These are phyloP conservation scores for Schrenkiella parvula DNA, from an alignment of 345 rosid genomes.

Conservation along the genomic window DNA sequence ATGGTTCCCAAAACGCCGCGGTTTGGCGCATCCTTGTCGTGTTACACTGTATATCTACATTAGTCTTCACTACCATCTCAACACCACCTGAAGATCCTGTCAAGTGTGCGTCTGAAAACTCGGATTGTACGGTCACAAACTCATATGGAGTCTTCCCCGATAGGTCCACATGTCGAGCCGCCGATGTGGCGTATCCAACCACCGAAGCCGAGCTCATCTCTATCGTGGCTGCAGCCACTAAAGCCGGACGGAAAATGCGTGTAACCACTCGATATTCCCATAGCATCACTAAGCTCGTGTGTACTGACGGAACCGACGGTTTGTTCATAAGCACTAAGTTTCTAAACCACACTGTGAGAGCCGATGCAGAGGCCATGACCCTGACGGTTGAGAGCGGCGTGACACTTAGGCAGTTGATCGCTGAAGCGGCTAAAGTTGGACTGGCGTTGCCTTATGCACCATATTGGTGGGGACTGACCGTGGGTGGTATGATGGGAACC, in stretches of 20 bases:
- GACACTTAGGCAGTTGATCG: constrained; percentile 57
- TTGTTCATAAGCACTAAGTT: constrained; percentile 65
- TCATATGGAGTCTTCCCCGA: constrained; percentile 73
- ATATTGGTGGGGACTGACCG: constrained; percentile 87
- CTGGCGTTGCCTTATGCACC: constrained; percentile 76
- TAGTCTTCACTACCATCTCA: constrained; percentile 28
- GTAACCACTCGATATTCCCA: constrained; percentile 67
- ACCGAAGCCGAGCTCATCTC: constrained; percentile 54
- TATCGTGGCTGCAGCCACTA: constrained; percentile 49
- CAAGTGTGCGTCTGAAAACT: constrained; percentile 41
- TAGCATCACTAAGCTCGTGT: constrained; percentile 69
- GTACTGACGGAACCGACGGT: constrained; percentile 57
- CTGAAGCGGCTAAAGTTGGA: constrained; percentile 55
- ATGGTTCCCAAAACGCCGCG: background rate
- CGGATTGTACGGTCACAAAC: constrained; percentile 65
- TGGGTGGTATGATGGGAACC: constrained; percentile 72
- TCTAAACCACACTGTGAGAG: constrained; percentile 34
- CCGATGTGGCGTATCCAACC: constrained; percentile 53
- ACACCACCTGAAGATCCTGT: constrained; percentile 70
- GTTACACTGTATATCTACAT: constrained; percentile 2
- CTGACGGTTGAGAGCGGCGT: constrained; percentile 68
- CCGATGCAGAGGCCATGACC: constrained; percentile 40
- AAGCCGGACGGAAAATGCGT: constrained; percentile 53
- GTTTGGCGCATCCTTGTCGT: constrained; percentile 20
- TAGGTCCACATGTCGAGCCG: constrained; percentile 56